Base-by-base conservation (phyloP, 1,284 basidiomycete species). In the Paramarasmius palmivorus region DNA sequence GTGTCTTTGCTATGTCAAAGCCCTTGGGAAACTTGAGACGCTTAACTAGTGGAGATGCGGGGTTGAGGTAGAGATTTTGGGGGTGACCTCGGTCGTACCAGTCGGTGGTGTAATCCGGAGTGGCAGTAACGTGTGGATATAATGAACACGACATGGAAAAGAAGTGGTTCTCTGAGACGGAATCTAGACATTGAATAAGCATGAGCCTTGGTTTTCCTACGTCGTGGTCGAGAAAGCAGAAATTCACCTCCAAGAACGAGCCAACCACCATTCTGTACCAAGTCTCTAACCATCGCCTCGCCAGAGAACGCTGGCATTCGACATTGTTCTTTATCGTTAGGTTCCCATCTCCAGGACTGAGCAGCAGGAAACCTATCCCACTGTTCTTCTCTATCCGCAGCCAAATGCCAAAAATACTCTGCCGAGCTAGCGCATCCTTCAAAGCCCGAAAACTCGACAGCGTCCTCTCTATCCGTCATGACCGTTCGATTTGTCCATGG, bases 211-310 rank as follows among this genome's bases (percentile, higher is more conserved):
- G 29, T 32, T 32, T 32, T 32, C 12, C 12, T 32, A 6, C 7
- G 12, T 32, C 15, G 17, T 29, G 15, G 41, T 14, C 3, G 14
- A 55, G 52, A 2, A 35, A 26, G 4, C 38, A 4, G 37, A 36
- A 44, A 68, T 78, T 56, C 63, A 83, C 82, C 82, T 38, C 84
- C 84, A 7, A 87, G 65, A 14, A 87, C 59, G 19, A 86, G 69
- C 84, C 84, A 87, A 2, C 85, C 84, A 15, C 84, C 85, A n/a
- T 79, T 69, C 62, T 86, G 77, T n/a, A 85, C 82, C 59, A 87
- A 66, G 57, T 82, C 75, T 53, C 68, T 72, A 23, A 85, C 70
- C 42, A 86, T 67, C 14, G 66, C 67, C 32, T 70, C 73, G 10
- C 67, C 61, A 49, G 72, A 62, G 54, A 83, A 66, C 15, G 71